Evolutionary conservation across 2,329 filamentous ascomycete species (phyloP), one percentile per base, ranked within the genome.

Genomic region (Acephala macrosclerotiorum): DNA sequence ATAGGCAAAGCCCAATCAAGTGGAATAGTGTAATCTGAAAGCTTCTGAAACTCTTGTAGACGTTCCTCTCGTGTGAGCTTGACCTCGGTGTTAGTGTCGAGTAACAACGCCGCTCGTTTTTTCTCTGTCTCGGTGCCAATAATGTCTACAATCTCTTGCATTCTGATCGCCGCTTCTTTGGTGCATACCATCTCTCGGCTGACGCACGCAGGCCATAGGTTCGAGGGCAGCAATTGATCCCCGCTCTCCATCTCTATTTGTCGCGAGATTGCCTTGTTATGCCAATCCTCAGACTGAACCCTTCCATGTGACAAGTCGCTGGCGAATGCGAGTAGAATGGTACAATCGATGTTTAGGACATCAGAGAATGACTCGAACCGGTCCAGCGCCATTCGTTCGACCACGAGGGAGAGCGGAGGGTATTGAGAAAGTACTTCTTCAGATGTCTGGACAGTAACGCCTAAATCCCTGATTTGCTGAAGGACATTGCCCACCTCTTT

Each of bases 321-420:
- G 2, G 89, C 85, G 20, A 91, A 80, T 3, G 89, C 89, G 6
- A 92, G 83, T 1, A 92, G 81, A 62, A 92, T 84, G 0, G 90
- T 92, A 73, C 84, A 87, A 74, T 88, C 86, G 61, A 88, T 80
- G 70, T 88, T 87, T 20, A 87, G 72, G 0, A 77, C 80, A 1
- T 79, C 68, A 0, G 82, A 79, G 35, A 83, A 76, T 5, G 71
- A 70, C 3, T 77, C 72, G 7, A 77, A 79, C 8, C 75, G 75
- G 66, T 81, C 77, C 36, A 79, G 72, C 25, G 79, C 75, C 47
- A 84, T 79, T 75, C 40, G 63, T 18, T 64, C 26, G 11, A 75
- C 55, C 42, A 72, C 72, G 51, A 71, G 66, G 47, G 66, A 61
- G 14, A 75, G 49, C 5, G 64, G 45, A 33, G 66, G 66, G 16